These are phyloP conservation scores for Catharanthus roseus DNA, from an alignment of 257 asterid species.

Conservation along the genomic window DNA sequence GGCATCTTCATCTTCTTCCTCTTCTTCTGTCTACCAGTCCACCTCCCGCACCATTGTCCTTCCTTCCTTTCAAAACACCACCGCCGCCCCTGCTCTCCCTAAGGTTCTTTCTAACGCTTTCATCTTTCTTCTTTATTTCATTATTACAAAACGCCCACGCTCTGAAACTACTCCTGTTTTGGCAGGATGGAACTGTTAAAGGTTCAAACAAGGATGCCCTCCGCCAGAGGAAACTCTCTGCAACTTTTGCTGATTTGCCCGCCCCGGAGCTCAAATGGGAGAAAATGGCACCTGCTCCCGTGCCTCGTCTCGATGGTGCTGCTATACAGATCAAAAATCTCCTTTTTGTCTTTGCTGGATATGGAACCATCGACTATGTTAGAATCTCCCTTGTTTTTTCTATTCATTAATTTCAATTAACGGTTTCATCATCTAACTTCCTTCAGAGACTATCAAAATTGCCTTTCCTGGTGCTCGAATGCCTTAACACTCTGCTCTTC, in stretches of 20 bases:
- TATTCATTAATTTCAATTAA: neutral
- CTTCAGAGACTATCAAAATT: too few species aligned
- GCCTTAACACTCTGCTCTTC: neutral
- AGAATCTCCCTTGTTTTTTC: neutral
- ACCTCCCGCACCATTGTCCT: constrained; percentile 21
- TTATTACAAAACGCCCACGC: neutral
- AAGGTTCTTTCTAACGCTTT: neutral
- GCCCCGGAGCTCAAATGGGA: constrained; percentile 83
- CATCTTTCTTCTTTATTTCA: neutral
- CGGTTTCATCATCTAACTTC: neutral
- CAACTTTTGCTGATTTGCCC: constrained; percentile 85
- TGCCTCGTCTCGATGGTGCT: constrained; percentile 96
- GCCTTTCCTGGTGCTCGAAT: neutral
- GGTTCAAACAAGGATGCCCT: constrained; percentile 29
- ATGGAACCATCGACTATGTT: constrained; percentile 89
- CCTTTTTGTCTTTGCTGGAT: constrained; percentile 91
- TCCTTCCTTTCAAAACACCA: constrained; percentile 15
- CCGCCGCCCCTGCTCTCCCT: neutral
- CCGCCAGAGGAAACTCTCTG: constrained; percentile 53
- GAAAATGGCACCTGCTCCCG: constrained; percentile 82
- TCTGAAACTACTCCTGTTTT: constrained; percentile 8
- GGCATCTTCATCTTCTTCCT: constrained; percentile 45
- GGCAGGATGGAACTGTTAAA: constrained; percentile 9
- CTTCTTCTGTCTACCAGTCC: constrained; percentile 27
- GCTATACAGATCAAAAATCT: constrained; percentile 80